Percentiles rank a stretch among this genome's conserved stretches.
Evolutionary conservation across 441 rosid genomes (phyloP).

Genomic region (Aleurites moluccanus): DNA sequence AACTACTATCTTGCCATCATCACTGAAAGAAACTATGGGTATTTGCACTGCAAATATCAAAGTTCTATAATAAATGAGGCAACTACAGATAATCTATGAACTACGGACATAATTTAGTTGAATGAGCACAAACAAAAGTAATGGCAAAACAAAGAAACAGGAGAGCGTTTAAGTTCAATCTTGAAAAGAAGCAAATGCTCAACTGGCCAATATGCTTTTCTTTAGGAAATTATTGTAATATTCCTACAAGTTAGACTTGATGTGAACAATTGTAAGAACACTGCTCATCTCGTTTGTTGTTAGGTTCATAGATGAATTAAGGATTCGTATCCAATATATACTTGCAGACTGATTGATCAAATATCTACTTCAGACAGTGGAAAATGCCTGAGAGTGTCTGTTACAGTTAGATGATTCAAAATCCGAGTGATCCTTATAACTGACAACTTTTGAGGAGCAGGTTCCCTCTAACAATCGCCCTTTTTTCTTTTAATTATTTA

Average conservation of each 20-base stretch:
- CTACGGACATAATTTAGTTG: neutral
- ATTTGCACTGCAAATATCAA: constrained; percentile 60
- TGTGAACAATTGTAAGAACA: neutral
- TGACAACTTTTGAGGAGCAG: neutral
- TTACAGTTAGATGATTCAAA: neutral
- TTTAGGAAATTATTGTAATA: constrained; percentile 3
- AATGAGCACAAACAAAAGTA: neutral
- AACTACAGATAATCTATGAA: neutral
- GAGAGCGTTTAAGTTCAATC: neutral
- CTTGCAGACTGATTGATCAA: neutral
- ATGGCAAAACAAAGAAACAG: neutral
- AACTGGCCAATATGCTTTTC: neutral
- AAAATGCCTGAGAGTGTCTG: neutral
- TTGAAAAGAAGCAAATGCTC: neutral
- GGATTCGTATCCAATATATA: neutral
- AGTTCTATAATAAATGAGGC: constrained; percentile 11
- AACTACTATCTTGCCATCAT: constrained; percentile 71
- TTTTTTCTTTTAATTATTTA: neutral
- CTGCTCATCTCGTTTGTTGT: neutral
- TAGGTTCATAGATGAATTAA: neutral
- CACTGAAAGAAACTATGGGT: constrained; percentile 77
- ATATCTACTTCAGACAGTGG: neutral
- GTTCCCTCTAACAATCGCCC: neutral
- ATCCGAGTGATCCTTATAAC: neutral
- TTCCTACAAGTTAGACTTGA: neutral